Base-by-base conservation (phyloP, 208 protist genomes). In the Zelonia costaricensis region DNA sequence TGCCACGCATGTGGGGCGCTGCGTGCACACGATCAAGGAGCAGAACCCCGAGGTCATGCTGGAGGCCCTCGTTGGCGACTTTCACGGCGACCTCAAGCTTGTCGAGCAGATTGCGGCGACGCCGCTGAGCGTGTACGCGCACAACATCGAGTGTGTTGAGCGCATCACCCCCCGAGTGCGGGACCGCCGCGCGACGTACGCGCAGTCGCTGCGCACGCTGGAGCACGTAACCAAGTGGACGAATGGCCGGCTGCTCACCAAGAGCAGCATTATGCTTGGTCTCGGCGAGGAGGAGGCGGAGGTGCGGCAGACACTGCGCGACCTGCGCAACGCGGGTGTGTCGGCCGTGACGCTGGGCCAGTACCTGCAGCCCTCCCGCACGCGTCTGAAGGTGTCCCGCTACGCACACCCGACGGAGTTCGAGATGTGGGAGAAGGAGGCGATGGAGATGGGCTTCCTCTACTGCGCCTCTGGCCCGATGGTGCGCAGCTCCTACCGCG, bases 121-220 rank as follows among this genome's bases (percentile, higher is more conserved):
- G 36, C 97, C 98, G 5, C 83, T 99, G 22, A 98, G 97, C 63
- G 98, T 99, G 16, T 99, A 97, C 75, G 98, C 98, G 16, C 98
- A 99, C 86, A 99, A 99, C 78, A 96, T 99, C 62, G 98, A 99
- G 82, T 98, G 95, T 49, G 95, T 99, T 8, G 95, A 98, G 78
- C 83, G 90, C 22, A 80, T 95, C 52, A 92, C 91, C 6, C 77
- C 88, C 4, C 82, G 86, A 36, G 98, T 99, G 31, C 84, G 98
- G 10, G 98, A 99, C 74, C 75, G 92, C 9, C 85, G 98, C 4
- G 98, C 98, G 4, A 82, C 91, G 16, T 99, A 99, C 71, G 43
- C 60, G 51, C 97, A 99, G 84, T 98, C 95, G 1, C 76, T 99
- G 13, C 61, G 77, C 8, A 94, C 97, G 5, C 86, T 99, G 13